These are phyloP conservation scores for Trichoderma koningiopsis DNA, from an alignment of 2,329 filamentous ascomycete species.

Conservation along the genomic window DNA sequence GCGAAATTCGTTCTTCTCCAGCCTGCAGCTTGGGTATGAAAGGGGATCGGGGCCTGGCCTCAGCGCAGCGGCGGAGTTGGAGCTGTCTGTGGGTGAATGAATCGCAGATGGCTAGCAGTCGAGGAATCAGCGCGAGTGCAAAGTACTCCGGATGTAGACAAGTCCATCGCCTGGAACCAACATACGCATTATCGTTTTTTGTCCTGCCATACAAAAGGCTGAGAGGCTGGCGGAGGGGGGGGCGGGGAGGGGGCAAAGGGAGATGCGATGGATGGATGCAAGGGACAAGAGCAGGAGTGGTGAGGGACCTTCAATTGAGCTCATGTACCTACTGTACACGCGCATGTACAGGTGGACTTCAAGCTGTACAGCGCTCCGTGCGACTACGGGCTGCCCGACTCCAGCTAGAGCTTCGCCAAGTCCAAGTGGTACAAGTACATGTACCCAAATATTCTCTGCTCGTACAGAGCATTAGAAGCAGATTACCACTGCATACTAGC, in stretches of 20 bases:
- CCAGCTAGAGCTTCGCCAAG: not conserved
- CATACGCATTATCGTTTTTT: not conserved
- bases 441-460: not conserved
- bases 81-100: not conserved
- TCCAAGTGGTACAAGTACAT: not conserved
- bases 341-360: not conserved
- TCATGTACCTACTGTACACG: not conserved
- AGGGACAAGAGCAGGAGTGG: not conserved
- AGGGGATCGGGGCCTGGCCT: constrained; percentile 19
- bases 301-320: not conserved
- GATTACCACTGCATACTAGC: not conserved
- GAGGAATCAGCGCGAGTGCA: not conserved
- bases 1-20: constrained; percentile 23
- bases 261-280: not conserved
- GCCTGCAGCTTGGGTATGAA: not conserved
- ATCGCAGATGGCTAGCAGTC: not conserved
- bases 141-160: not conserved
- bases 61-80: constrained; percentile 18
- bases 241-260: not conserved
- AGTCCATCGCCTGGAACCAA: not conserved
- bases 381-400: not conserved
- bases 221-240: not conserved
- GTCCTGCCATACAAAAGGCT: not conserved
- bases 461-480: not conserved
- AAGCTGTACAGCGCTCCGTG: not conserved